Base-by-base conservation (phyloP, 1,284 basidiomycete species). In the Ceratobasidium sp. region DNA sequence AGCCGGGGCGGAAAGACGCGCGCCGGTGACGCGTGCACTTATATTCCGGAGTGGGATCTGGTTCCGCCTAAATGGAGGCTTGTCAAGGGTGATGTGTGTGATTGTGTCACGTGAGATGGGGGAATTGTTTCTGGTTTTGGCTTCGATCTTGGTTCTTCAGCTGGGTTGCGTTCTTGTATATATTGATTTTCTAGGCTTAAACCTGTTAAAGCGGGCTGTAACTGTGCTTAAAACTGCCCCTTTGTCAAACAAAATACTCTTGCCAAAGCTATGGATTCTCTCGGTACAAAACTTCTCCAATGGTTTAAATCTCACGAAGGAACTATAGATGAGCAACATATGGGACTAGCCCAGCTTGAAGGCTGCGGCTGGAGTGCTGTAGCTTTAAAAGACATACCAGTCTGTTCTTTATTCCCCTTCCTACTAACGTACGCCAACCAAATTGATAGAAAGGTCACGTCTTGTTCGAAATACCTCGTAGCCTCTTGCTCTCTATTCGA, bases 401-500 rank as follows among this genome's bases (percentile, higher is more conserved):
- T 75, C 26, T 1, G 70, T 73, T 33, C 33, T 23, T 15, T 40
- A n/a, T 13, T 59, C 44, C 44, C 54, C 28, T 33, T 33, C 61
- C 5, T 33, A 23, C 52, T 50, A 9, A 54, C 46, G 17, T 7
- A 62, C 54, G 40, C 48, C 48, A 9, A 77, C 56, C 56, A 7
- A 28, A 15, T 1, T 54, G 33, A 15, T 78, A 95, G 93, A 87
- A 92, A 86, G 92, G 89, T 48, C 88, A 92, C 77, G 88, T 90
- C 0, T 85, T 99, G 9, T 98, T 99, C 85, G 89, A 91, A 1
- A 91, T 99, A 15, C 97, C 97, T 0, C 90, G 95, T 12, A 83
- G 88, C 10, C 83, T 96, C 61, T 90, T 95, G 0, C 88, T 99
- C 26, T 96, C 96, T 0, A 92, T 91, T 1, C 89, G 91, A 44